Conservation (phyloP, 306 rosid species). For the Lotus japonicus region DNA sequence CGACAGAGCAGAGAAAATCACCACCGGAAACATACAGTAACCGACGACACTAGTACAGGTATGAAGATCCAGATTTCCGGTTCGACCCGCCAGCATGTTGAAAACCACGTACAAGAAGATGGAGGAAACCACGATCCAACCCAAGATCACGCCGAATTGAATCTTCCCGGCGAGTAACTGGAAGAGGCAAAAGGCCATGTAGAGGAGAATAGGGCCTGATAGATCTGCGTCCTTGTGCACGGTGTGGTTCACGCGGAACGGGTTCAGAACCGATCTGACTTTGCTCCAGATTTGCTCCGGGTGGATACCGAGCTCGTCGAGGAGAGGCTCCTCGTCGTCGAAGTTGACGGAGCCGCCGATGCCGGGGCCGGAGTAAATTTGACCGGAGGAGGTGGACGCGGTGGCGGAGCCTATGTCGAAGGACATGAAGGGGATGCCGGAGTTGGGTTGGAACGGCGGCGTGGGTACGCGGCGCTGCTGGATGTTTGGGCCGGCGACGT, state of each 20-base stretch:
- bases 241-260: conserved; percentile 63
- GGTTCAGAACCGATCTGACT: conserved; percentile 74
- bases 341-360: conserved; percentile 48
- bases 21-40: conserved; percentile 81
- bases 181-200: conserved; percentile 76
- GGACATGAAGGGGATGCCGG: conserved; percentile 89
- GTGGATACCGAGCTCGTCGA: conserved; percentile 95
- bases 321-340: conserved; percentile 94
- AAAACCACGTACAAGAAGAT: conserved; percentile 83
- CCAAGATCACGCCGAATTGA: conserved; percentile 90
- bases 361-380: conserved; percentile 50
- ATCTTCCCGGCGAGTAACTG: conserved; percentile 94
- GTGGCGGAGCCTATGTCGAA: conserved; percentile 85
- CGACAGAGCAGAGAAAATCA: conserved; percentile 66
- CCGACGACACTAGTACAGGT: conserved; percentile 94
- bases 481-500: conserved; percentile 30
- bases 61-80: conserved; percentile 82
- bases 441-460: conserved; percentile 81
- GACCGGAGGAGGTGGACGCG: conserved; percentile 52
- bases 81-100: conserved; percentile 90
- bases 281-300: conserved; percentile 94
- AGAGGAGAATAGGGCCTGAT: conserved; percentile 90
- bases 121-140: conserved; percentile 94
- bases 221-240: conserved; percentile 81
- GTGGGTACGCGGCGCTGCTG: conserved; percentile 71